A percentile compares a stretch with the other conserved stretches of the same genome.
phyloP scores from a whole-genome alignment of 345 rosid genomes.

The Camelina hispida region DNA sequence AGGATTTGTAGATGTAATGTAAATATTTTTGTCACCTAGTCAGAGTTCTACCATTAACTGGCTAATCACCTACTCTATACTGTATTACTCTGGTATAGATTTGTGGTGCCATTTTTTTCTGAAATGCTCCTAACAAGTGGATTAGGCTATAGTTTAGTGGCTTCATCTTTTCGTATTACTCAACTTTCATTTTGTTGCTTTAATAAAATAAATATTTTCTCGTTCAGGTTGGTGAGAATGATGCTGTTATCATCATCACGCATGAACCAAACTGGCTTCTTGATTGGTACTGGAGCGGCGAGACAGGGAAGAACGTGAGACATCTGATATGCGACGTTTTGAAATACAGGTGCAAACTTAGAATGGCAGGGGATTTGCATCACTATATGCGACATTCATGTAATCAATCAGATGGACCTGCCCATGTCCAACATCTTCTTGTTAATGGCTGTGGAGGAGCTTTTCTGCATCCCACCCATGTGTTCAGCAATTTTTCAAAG shows the following conservation, averaged over 20 bases:
- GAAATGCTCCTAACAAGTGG: conserved; percentile 8
- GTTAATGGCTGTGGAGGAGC: conserved; percentile 99
- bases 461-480: conserved; percentile 98
- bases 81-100: conserved; percentile 6
- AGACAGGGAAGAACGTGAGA: conserved; percentile 81
- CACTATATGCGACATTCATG: conserved; percentile 95
- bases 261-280: conserved; percentile 99
- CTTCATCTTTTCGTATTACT: conserved; percentile 22
- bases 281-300: conserved; percentile 88
- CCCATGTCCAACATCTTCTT: conserved; percentile 82
- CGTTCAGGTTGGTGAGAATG: conserved; percentile 71
- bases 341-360: conserved; percentile 91
- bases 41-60: conserved; percentile 18
- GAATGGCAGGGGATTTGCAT: conserved; percentile 97
- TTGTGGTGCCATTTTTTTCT: conserved; percentile 1
- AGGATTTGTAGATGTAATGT: conserved; percentile 13
- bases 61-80: neutral
- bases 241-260: conserved; percentile 83
- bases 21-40: neutral
- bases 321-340: conserved; percentile 81
- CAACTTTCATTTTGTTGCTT: conserved; percentile 5
- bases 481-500: conserved; percentile 73
- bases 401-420: conserved; percentile 77
- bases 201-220: conserved; percentile 11
- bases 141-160: conserved; percentile 16